Base-by-base conservation (phyloP, 2,329 filamentous ascomycete genomes). In the Aspergillus novoparasiticus region DNA sequence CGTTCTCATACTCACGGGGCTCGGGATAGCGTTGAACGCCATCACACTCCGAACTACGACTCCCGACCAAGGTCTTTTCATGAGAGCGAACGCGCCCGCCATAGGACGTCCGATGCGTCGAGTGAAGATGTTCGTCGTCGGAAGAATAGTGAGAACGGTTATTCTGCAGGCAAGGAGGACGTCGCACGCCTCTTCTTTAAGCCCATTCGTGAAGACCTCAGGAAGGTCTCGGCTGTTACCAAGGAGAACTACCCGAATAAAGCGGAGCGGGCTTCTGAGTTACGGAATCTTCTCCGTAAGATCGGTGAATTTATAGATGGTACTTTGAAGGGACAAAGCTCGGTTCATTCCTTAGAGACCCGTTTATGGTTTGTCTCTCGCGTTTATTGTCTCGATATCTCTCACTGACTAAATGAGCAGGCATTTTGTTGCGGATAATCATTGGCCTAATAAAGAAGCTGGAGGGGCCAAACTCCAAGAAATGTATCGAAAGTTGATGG, bases 401-500 rank as follows among this genome's bases (percentile, higher is more conserved):
- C 23, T 19, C 16, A 36, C 72, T 78, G 64, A 80, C 66, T 23
- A 62, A 19, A 50, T 60, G 45, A 51, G 41, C 39, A 82, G 80
- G 81, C 76, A 79, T 60, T 80, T 80, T 65, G 80, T 81, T 55
- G 77, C 78, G 21, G 69, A 74, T 23, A 76, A 78, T 28, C 81
- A 82, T 65, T 83, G 81, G 80, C 79, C 80, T 19, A 81, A 82
- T 68, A 80, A 80, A 67, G 79, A 80, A 8, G 73, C 72, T 36
- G 73, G 71, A 60, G 76, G 76, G 32, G 59, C 69, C 21, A 75
- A 78, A 65, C 71, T 79, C 28, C 75, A 75, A 61, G 68, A 72
- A 57, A 78, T 79, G 75, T 79, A 77, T 64, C 68, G 76, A 55
- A 78, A 76, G 67, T 71, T 79, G 30, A 68, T 70, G 60, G 74